Evolutionary conservation across 495 filamentous ascomycete genomes (phyloP).

Genomic region (Letharia lupina): DNA sequence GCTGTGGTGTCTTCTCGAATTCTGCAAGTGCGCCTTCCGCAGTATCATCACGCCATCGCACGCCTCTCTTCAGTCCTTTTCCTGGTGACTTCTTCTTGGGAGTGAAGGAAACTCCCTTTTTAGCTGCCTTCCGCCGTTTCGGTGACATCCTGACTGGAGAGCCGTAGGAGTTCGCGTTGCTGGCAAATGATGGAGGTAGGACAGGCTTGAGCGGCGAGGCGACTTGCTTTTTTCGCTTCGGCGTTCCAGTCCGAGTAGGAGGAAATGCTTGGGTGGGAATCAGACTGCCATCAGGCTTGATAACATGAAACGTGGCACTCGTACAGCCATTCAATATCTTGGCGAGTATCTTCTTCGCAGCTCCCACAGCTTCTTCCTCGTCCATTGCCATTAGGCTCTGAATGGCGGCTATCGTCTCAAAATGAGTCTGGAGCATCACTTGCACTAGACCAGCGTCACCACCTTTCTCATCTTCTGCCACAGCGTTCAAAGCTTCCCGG

Average conservation of each 20-base stretch:
- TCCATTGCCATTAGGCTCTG: conserved; percentile 70
- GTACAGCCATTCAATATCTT: conserved; percentile 71
- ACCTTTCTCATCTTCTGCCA: conserved; percentile 74
- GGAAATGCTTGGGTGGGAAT: conserved; percentile 55
- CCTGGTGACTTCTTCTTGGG: conserved; percentile 66
- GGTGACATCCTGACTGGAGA: conserved; percentile 68
- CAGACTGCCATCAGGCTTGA: conserved; percentile 80
- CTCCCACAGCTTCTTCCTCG: conserved; percentile 71
- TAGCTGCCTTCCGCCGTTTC: conserved; percentile 63
- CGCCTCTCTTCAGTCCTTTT: conserved; percentile 58
- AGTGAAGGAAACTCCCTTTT: conserved; percentile 75
- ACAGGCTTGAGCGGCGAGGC: conserved; percentile 36
- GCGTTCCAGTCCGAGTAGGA: conserved; percentile 59
- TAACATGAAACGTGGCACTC: conserved; percentile 63
- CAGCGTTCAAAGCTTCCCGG: conserved; percentile 65
- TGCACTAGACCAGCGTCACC: conserved; percentile 72
- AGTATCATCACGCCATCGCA: conserved; percentile 90
- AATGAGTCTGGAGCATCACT: conserved; percentile 76
- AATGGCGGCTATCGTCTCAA: conserved; percentile 78
- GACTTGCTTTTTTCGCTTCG: conserved; percentile 62
- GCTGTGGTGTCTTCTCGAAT: conserved; percentile 79
- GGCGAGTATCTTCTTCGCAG: conserved; percentile 68
- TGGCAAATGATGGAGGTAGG: conserved; percentile 32
- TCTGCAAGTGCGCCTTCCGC: conserved; percentile 76
- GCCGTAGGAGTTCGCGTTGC: conserved; percentile 31